phyloP scores from a whole-genome alignment of 768 basidiomycete genomes.

The Tulasnella sp. region DNA sequence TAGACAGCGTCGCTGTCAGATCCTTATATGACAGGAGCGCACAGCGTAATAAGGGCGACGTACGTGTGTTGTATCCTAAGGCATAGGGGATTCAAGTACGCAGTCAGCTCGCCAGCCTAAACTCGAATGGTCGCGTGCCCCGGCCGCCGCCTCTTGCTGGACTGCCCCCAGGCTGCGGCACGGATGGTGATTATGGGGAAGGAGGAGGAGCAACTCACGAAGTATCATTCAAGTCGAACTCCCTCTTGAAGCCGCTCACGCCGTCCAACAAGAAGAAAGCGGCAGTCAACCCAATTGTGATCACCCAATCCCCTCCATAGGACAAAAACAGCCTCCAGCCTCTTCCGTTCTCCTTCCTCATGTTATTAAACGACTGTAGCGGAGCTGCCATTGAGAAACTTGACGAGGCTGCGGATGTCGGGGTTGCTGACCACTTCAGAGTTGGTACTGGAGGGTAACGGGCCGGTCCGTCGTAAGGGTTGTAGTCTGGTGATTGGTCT shows the following conservation, averaged over 20 bases:
- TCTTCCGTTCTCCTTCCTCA: not conserved
- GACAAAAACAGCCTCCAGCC: slow-evolving; percentile 2
- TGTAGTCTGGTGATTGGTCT: not conserved
- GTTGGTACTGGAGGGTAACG: not conserved
- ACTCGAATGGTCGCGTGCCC: slow-evolving; percentile 16
- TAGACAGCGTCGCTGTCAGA: slow-evolving; percentile 41
- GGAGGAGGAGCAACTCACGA: slow-evolving; percentile 53
- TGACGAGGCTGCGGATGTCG: not conserved
- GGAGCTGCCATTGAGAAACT: not conserved
- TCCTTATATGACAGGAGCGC: not conserved
- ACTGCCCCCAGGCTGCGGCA: not conserved
- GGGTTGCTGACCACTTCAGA: not conserved
- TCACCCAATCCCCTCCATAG: slow-evolving; percentile 18
- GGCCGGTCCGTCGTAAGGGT: not conserved
- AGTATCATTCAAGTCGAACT: slow-evolving; percentile 79
- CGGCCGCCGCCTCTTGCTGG: not conserved
- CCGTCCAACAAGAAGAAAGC: slow-evolving; percentile 63
- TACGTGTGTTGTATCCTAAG: slow-evolving; percentile 21
- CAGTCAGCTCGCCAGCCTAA: slow-evolving; percentile 5
- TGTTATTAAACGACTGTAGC: not conserved
- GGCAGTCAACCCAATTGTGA: slow-evolving; percentile 25
- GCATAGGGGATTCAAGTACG: slow-evolving; percentile 39
- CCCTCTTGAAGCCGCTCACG: slow-evolving; percentile 71
- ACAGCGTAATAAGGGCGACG: not conserved
- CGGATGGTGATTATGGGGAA: not conserved